phyloP scores from a whole-genome alignment of 768 basidiomycete genomes.

The Tricholoma bakamatsutake region DNA sequence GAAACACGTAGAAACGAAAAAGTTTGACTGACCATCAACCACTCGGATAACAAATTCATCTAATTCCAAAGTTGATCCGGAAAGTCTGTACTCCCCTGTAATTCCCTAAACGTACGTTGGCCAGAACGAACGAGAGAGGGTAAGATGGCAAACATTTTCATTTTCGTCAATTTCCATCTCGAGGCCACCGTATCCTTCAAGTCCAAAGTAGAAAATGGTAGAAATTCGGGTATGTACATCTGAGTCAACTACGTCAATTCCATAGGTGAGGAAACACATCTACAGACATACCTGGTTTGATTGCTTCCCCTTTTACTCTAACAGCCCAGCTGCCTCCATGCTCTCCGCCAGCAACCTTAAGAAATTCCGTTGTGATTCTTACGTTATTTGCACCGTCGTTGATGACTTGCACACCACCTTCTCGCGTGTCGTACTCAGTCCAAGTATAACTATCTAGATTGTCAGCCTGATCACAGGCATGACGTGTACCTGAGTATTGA shows the following conservation, averaged over 20 bases:
- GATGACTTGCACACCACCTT: conserved; percentile 82
- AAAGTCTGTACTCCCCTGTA: conserved; percentile 59
- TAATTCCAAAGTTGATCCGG: conserved; percentile 71
- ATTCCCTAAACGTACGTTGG: conserved; percentile 52
- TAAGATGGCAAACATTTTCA: conserved; percentile 52
- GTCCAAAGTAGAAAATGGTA: conserved; percentile 79
- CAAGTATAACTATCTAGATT: conserved; percentile 78
- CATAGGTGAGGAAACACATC: neutral
- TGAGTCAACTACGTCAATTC: conserved; percentile 11
- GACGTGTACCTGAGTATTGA: conserved; percentile 55
- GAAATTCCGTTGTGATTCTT: conserved; percentile 73
- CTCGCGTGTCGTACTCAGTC: conserved; percentile 81
- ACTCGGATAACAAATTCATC: conserved; percentile 80
- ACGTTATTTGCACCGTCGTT: conserved; percentile 82
- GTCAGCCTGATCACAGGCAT: conserved; percentile 87
- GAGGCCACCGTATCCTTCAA: conserved; percentile 82
- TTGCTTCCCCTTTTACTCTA: conserved; percentile 74
- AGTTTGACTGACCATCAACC: conserved; percentile 52
- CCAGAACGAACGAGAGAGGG: neutral
- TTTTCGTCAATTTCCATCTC: conserved; percentile 75
- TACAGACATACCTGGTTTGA: conserved; percentile 49
- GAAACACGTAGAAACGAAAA: neutral
- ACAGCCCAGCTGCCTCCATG: conserved; percentile 89
- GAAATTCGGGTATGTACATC: conserved; percentile 59
- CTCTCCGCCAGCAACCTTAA: conserved; percentile 79